Evolutionary conservation across 768 basidiomycete species (phyloP).

Genomic region (Termitomyces sp.): DNA sequence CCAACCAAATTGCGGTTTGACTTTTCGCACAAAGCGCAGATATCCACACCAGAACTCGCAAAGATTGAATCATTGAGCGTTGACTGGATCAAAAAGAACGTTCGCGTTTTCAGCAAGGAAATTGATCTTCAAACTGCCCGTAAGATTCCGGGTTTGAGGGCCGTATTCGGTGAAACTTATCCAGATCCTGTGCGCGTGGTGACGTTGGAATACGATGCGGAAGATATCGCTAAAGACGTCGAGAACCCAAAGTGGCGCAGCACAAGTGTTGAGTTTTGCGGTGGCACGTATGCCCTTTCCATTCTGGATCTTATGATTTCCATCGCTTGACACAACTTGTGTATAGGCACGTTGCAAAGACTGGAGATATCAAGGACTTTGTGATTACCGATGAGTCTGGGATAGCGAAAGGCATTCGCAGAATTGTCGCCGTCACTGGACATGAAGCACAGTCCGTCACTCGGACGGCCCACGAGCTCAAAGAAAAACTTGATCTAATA

Average conservation of each 20-base stretch:
- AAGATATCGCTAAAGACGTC: conserved; percentile 81
- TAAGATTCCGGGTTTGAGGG: conserved; percentile 89
- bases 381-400: conserved; percentile 94
- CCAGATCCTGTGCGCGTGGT: conserved; percentile 98
- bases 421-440: conserved; percentile 92
- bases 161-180: conserved; percentile 97
- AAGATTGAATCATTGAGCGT: conserved; percentile 81
- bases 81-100: conserved; percentile 89
- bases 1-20: conserved; percentile 96
- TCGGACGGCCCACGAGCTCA: conserved; percentile 58
- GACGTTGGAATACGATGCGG: conserved; percentile 79
- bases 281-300: conserved; percentile 75
- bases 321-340: neutral
- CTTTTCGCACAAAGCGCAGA: conserved; percentile 92
- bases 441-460: conserved; percentile 85
- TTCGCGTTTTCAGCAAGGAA: conserved; percentile 85
- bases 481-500: conserved; percentile 55
- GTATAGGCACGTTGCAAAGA: conserved; percentile 85
- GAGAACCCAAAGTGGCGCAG: conserved; percentile 86
- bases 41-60: conserved; percentile 66
- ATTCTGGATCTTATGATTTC: neutral
- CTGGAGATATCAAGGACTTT: conserved; percentile 95
- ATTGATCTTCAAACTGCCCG: conserved; percentile 71
- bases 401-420: conserved; percentile 96
- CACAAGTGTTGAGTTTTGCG: conserved; percentile 96